Conservation (phyloP, 2,329 filamentous ascomycete genomes). For the Colletotrichum gigasporum region DNA sequence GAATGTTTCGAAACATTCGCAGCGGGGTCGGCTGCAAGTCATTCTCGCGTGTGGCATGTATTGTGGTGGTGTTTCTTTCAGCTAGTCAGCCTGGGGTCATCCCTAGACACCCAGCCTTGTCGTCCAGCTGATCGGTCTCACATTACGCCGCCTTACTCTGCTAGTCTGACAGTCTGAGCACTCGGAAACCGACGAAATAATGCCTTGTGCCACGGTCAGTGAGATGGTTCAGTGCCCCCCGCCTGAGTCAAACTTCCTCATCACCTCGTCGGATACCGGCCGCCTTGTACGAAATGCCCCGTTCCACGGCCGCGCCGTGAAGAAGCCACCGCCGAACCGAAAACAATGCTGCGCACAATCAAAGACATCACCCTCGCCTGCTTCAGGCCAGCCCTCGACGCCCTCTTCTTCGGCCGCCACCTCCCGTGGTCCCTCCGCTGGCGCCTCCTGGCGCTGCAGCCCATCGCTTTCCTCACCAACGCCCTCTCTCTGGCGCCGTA, state of each 20-base stretch:
- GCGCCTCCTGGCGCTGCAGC: constrained; percentile 54
- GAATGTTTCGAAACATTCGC: constrained; percentile 14
- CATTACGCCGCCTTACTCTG: neutral
- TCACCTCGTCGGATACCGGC: neutral
- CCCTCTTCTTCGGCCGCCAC: constrained; percentile 43
- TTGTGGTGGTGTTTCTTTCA: neutral
- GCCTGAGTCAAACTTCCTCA: neutral
- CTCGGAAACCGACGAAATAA: neutral
- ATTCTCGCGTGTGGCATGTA: neutral
- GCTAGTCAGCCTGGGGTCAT: neutral
- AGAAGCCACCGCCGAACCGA: neutral
- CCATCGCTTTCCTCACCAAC: constrained; percentile 48
- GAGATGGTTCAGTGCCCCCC: neutral
- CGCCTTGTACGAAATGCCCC: neutral
- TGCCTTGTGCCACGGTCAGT: neutral
- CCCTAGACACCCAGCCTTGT: neutral
- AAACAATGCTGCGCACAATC: constrained; percentile 4
- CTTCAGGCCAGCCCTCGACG: constrained; percentile 42
- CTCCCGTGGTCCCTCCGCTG: constrained; percentile 51
- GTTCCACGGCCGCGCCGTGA: neutral
- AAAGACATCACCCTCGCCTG: constrained; percentile 17
- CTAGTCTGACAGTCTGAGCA: too few species aligned
- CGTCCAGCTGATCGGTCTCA: constrained; percentile 4
- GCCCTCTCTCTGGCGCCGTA: constrained; percentile 46
- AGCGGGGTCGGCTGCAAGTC: neutral